phyloP scores from a whole-genome alignment of 208 protist genomes.

The Leishmania arabica region DNA sequence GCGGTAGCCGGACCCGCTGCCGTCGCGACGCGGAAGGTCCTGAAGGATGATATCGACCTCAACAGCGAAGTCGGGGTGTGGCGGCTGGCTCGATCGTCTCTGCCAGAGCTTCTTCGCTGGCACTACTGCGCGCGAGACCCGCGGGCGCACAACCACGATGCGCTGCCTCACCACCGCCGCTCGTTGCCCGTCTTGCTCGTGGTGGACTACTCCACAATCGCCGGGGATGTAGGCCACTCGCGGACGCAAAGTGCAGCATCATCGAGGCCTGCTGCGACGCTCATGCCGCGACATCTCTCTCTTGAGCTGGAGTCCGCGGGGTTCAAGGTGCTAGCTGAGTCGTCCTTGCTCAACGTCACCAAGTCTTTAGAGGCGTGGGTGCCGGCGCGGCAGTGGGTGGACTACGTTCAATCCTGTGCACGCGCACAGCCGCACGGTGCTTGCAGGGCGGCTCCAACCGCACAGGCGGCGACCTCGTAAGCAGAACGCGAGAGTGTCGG shows the following conservation, averaged over 20 bases:
- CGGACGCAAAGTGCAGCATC: neutral
- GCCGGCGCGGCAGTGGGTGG: slow-evolving; percentile 30
- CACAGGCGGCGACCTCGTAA: neutral
- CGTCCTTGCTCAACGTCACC: slow-evolving; percentile 23
- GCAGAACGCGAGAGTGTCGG: neutral
- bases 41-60: slow-evolving; percentile 59
- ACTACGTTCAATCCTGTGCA: slow-evolving; percentile 3
- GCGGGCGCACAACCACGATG: slow-evolving; percentile 78
- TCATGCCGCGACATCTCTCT: slow-evolving; percentile 57
- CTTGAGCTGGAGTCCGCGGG: slow-evolving; percentile 52
- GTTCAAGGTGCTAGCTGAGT: slow-evolving; percentile 36
- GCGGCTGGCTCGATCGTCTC: slow-evolving; percentile 16
- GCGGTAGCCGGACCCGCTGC: neutral
- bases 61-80: slow-evolving; percentile 66
- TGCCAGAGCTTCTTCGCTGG: slow-evolving; percentile 66
- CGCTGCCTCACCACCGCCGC: slow-evolving; percentile 59
- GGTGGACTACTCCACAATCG: slow-evolving; percentile 64
- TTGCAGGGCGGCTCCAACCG: neutral
- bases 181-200: slow-evolving; percentile 58
- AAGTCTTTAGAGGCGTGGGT: slow-evolving; percentile 40
- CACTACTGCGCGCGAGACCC: slow-evolving; percentile 80
- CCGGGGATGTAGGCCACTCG: neutral
- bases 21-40: slow-evolving; percentile 28
- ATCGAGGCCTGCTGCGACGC: slow-evolving; percentile 26
- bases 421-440: neutral